Evolutionary conservation across 768 basidiomycete genomes (phyloP), one percentile per base, ranked within the genome.

Genomic region (Gautieria morchelliformis): DNA sequence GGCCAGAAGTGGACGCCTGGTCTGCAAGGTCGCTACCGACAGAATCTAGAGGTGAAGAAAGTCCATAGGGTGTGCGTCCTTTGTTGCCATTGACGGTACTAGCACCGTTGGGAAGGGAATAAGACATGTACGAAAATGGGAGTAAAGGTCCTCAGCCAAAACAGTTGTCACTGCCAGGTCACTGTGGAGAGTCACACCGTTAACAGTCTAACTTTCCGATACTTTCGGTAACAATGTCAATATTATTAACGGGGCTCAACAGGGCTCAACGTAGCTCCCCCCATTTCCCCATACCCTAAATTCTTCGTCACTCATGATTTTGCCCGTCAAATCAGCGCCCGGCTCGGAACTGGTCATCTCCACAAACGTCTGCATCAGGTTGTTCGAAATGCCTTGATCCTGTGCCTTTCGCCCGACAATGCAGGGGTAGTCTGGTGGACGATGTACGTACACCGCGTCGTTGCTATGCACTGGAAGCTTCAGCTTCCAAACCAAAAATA

Each of bases 351-450:
- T 59, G 35, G 35, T 10, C 77, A 84, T 85, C 8, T 66, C 68
- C 52, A 85, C 81, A 63, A 80, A 85, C 46, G 71, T 66, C n/a
- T 67, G 64, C 82, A 85, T 80, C 45, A 85, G 68, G 64, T 85
- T 86, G 61, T 79, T 74, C 44, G 58, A 63, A 49, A 76, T 62
- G 6, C 75, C 75, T 32, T 61, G 52, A 60, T 67, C 69, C 52
- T 62, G 64, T 24, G 80, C 77, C 22, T 61, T 61, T 11, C 64
- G 61, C 22, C 84, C 84, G 58, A 73, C 69, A 53, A 87, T 71
- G 24, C 72, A 68, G 24, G 74, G 67, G 66, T 84, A 82, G 14
- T 60, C 22, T 5, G 84, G 84, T 5, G 79, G 79, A 12, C 75
- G 67, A 7, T 74, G 65, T 52, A 64, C 56, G 68, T 83, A 84